Base-by-base conservation (phyloP, 495 filamentous ascomycete species). In the Tuber magnatum region DNA sequence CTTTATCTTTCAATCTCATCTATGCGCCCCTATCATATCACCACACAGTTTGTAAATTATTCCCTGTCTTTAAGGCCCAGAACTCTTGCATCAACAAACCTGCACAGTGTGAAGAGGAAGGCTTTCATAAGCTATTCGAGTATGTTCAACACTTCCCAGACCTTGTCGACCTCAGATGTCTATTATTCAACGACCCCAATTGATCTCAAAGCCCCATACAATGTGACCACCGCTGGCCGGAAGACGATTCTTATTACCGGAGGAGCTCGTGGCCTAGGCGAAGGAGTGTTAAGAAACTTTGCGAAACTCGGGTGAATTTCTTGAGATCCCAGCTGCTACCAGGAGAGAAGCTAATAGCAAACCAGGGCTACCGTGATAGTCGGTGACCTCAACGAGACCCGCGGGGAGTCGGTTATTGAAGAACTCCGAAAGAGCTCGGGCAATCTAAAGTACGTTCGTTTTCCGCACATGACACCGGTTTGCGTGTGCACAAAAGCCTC, bases 201-300 rank as follows among this genome's bases (percentile, higher is more conserved):
- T n/a, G 65, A 79, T 43, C 72, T 80, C 10, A 41, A 39, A 8
- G 44, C 56, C 14, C 79, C 80, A 20, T 72, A 77, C 39, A 65
- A 80, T 43, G 51, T 28, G 12, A 28, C 51, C 3, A 74, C 46
- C 1, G 73, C 72, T 6, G 72, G 80, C 41, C 83, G 81, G 20
- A 86, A 85, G 72, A 87, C 85, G 0, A 85, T 88, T 41, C 39
- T 87, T n/a, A 85, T 88, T 42, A 88, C 86, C 16, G 86, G 86
- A 8, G 86, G 86, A 32, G 86, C 87, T 3, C 84, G 83, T 51
- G 86, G 86, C 0, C 83, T 88, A 38, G 86, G 86, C 0, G 84
- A 83, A 46, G 85, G 83, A 0, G 86, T 86, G 74, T 80, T 84
- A 24, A 78, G 77, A 44, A 77, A 80, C 70, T 88, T 85, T 82